phyloP scores from a whole-genome alignment of 78 protist genomes.

The Dictyostelium capitatum region DNA sequence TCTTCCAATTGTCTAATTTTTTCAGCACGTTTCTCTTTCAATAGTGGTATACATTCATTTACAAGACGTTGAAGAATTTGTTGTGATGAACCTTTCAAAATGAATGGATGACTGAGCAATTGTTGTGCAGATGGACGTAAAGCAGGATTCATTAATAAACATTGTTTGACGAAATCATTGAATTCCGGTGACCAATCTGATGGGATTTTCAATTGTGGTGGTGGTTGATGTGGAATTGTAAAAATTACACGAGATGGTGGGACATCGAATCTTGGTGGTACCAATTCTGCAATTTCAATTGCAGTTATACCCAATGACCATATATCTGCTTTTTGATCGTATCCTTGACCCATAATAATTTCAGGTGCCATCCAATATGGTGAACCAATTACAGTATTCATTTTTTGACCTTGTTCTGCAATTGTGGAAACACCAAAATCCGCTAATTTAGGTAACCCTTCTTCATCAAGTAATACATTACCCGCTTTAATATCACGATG shows the following conservation, averaged over 20 bases:
- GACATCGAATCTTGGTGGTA: constrained; percentile 77
- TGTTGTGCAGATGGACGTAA: constrained; percentile 63
- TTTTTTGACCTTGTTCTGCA: constrained; percentile 82
- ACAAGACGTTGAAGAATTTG: constrained; percentile 69
- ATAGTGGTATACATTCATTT: constrained; percentile 58
- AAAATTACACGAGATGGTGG: constrained; percentile 76
- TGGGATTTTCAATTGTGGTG: constrained; percentile 66
- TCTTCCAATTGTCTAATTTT: constrained; percentile 62
- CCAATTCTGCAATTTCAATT: constrained; percentile 72
- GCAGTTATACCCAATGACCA: constrained; percentile 85
- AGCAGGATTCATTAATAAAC: constrained; percentile 61
- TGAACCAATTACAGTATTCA: constrained; percentile 94
- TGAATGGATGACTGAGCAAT: constrained; percentile 73
- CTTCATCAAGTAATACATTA: constrained; percentile 70
- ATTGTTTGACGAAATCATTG: constrained; percentile 52
- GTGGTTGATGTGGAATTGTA: constrained; percentile 79
- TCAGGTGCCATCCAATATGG: constrained; percentile 99
- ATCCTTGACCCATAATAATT: constrained; percentile 81
- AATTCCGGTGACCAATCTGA: constrained; percentile 79
- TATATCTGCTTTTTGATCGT: constrained; percentile 79
- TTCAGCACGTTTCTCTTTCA: constrained; percentile 54
- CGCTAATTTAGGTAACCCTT: constrained; percentile 71
- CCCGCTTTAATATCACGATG: constrained; percentile 84
- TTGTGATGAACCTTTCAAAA: constrained; percentile 53
- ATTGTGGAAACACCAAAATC: constrained; percentile 75